Conservation (phyloP, 2,329 filamentous ascomycete genomes). For the Coniochaeta sp. region DNA sequence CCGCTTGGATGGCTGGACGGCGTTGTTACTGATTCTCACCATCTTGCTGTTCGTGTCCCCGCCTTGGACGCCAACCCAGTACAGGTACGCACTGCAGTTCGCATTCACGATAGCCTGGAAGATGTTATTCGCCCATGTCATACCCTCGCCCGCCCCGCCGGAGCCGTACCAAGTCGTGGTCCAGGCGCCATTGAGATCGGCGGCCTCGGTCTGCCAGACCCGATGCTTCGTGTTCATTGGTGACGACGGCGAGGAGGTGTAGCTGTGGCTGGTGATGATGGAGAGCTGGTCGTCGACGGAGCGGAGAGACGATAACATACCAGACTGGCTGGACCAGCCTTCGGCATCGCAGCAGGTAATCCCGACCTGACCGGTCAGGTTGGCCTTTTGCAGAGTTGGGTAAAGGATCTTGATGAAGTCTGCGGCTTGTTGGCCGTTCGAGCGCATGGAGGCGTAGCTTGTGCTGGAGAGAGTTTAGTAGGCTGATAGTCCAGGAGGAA, state of each 20-base stretch:
- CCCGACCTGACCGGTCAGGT: conserved; percentile 20
- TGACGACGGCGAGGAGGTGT: conserved; percentile 29
- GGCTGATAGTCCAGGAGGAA: neutral
- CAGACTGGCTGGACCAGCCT: conserved; percentile 7
- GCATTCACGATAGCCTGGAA: conserved; percentile 32
- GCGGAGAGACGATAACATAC: conserved; percentile 22
- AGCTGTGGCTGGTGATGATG: conserved; percentile 32
- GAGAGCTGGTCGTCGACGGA: conserved; percentile 27
- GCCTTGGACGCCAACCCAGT: conserved; percentile 28
- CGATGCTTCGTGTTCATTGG: conserved; percentile 23
- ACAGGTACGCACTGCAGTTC: conserved; percentile 37
- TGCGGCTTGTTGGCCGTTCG: conserved; percentile 28
- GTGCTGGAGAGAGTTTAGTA: conserved; percentile 1
- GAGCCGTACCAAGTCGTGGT: conserved; percentile 31
- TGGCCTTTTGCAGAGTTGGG: conserved; percentile 24
- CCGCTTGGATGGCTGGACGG: conserved; percentile 16
- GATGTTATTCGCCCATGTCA: conserved; percentile 39
- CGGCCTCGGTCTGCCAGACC: conserved; percentile 40
- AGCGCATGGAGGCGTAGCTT: conserved; percentile 18
- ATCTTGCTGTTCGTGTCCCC: conserved; percentile 20
- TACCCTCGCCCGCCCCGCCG: conserved; percentile 33
- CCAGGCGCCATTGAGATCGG: conserved; percentile 30
- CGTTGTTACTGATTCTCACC: conserved; percentile 13
- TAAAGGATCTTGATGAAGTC: conserved; percentile 26
- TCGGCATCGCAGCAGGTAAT: conserved; percentile 8